Conservation (phyloP, 1,284 basidiomycete genomes). For the Inonotus hispidus region DNA sequence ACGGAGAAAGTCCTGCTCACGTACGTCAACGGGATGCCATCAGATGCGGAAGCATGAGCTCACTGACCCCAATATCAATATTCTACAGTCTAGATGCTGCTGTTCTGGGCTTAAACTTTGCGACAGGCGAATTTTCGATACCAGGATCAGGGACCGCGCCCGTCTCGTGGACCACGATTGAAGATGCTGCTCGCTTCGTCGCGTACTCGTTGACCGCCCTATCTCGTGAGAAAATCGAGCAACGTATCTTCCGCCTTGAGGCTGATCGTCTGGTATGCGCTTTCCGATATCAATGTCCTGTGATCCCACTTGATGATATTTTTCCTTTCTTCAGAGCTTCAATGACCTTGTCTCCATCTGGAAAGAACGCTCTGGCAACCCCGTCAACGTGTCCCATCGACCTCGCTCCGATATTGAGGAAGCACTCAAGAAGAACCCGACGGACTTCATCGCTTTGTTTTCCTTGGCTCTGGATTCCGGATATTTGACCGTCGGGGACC, state of each 20-base stretch:
- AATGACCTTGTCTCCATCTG: neutral
- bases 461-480: slow-evolving; percentile 3
- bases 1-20: slow-evolving; percentile 18
- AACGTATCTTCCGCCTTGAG: slow-evolving; percentile 32
- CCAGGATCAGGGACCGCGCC: slow-evolving; percentile 29
- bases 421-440: slow-evolving; percentile 7
- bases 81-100: slow-evolving; percentile 22
- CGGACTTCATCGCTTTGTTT: slow-evolving; percentile 4
- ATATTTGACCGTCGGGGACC: neutral
- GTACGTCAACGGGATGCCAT: neutral
- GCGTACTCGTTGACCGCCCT: slow-evolving; percentile 32
- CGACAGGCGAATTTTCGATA: slow-evolving; percentile 29
- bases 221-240: slow-evolving; percentile 26
- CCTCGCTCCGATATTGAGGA: slow-evolving; percentile 1
- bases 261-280: slow-evolving; percentile 28
- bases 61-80: slow-evolving; percentile 15
- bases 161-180: slow-evolving; percentile 29
- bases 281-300: neutral
- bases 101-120: slow-evolving; percentile 21
- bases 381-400: neutral
- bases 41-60: slow-evolving; percentile 22
- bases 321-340: neutral
- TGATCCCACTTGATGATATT: neutral
- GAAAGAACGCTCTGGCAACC: neutral
- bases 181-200: slow-evolving; percentile 33